phyloP scores from a whole-genome alignment of 306 rosid species.

The Rubus parviflorus region DNA sequence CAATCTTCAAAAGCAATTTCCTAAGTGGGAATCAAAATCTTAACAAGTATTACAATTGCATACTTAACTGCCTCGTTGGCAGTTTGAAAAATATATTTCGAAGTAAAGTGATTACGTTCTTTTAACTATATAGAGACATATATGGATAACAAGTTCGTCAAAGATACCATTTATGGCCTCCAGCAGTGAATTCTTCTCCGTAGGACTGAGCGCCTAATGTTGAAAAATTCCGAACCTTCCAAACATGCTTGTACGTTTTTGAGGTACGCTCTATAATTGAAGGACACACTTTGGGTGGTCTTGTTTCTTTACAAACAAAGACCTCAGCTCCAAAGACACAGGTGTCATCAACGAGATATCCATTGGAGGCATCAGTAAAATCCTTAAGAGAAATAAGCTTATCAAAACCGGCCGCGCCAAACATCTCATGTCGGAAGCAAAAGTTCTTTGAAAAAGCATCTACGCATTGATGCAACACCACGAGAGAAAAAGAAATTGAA shows the following conservation, averaged over 20 bases:
- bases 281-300: background rate
- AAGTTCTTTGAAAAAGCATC: background rate
- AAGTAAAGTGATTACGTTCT: too few relatives aligned
- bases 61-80: too few relatives aligned
- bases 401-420: background rate
- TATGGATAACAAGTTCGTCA: background rate
- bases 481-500: background rate
- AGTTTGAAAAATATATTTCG: too few relatives aligned
- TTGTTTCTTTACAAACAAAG: conserved; percentile 41
- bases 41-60: too few relatives aligned
- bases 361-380: background rate
- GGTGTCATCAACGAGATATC: background rate
- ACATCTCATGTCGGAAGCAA: background rate
- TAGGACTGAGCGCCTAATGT: background rate
- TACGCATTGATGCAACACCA: background rate
- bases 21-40: too few relatives aligned
- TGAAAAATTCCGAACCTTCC: conserved; percentile 10
- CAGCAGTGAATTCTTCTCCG: background rate
- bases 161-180: background rate
- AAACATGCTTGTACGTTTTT: background rate
- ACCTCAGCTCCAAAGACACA: conserved; percentile 48
- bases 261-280: background rate
- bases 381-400: background rate
- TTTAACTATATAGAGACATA: too few relatives aligned
- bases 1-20: too few relatives aligned